Base-by-base conservation (phyloP, 2,329 filamentous ascomycete genomes). In the Corinectria fuckeliana region DNA sequence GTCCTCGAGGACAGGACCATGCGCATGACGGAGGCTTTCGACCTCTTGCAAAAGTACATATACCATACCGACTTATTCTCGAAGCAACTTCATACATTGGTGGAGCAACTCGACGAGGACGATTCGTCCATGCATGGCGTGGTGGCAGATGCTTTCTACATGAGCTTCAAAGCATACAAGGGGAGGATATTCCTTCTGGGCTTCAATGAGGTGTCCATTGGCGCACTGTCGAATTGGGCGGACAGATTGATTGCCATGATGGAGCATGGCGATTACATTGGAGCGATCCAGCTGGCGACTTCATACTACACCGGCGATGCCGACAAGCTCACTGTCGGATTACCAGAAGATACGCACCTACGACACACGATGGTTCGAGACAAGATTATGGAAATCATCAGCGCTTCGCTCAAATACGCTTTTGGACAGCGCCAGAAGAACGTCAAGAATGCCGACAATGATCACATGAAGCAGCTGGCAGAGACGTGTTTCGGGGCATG, bases 111-210 rank as follows among this genome's bases (percentile, higher is more conserved):
- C 16, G 90, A 97, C 64, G 93, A 96, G 66, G 88, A 93, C 58
- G 93, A 97, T 69, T 82, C 86, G 0, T 91, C 92, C 0, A 91
- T 98, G 88, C 95, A 98, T 76, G 94, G 94, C 2, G 93, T 98
- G 8, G 92, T 98, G 47, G 94, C 94, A 7, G 95, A 99, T 80
- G 95, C 93, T 0, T 99, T 97, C 69, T 94, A 94, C 73, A 98
- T 98, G 92, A 97, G 94, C 75, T 94, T 98, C 77, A 92, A 91
- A 71, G 86, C 92, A 3, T 99, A 98, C 78, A 99, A 98, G 75
- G 93, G 95, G 5, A 87, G 94, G 26, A 82, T 97, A 32, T 99
- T 99, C 71, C 79, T 98, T 4, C 82, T 99, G 8, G 93, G 95
- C n/a, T 93, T 94, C 78, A 95, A 94, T 71, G 94, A 98, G 71